Evolutionary conservation across 2,329 filamentous ascomycete genomes (phyloP).

Genomic region (Aspergillus proliferans): DNA sequence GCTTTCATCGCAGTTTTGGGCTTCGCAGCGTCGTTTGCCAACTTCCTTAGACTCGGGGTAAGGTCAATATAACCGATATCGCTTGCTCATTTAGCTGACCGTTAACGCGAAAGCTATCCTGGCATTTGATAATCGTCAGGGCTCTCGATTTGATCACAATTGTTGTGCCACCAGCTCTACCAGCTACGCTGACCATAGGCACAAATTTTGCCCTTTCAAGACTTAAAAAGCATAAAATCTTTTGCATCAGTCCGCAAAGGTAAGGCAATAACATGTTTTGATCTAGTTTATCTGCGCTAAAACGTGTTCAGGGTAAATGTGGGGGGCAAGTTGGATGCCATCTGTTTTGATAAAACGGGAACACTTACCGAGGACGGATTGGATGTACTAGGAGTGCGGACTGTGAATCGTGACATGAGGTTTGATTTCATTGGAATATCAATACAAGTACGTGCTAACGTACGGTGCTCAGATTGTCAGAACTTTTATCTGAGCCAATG

Average conservation of each 20-base stretch:
- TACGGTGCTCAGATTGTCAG: conserved; percentile 55
- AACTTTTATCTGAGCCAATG: conserved; percentile 59
- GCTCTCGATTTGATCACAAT: conserved; percentile 96
- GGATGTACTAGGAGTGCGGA: conserved; percentile 82
- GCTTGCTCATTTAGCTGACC: not conserved
- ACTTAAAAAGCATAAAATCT: conserved; percentile 83
- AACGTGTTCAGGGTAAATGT: conserved; percentile 67
- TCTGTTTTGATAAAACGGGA: conserved; percentile 99
- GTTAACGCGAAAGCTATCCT: conserved; percentile 52
- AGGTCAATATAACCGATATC: conserved; percentile 11
- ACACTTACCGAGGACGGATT: conserved; percentile 94
- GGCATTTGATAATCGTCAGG: conserved; percentile 85
- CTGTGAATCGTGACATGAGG: conserved; percentile 58
- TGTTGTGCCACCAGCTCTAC: conserved; percentile 88
- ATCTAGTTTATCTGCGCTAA: conserved; percentile 2
- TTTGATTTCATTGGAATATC: conserved; percentile 11
- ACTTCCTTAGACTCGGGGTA: conserved; percentile 74
- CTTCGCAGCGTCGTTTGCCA: conserved; percentile 85
- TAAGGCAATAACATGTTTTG: conserved; percentile 13
- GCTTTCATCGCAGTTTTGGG: conserved; percentile 75
- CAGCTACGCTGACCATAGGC: conserved; percentile 90
- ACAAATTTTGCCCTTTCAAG: conserved; percentile 89
- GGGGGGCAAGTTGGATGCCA: conserved; percentile 87
- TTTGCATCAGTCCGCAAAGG: conserved; percentile 91
- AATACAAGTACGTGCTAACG: conserved; percentile 9